Base-by-base conservation (phyloP, 305 asterid genomes). In the Plantago coronopus region DNA sequence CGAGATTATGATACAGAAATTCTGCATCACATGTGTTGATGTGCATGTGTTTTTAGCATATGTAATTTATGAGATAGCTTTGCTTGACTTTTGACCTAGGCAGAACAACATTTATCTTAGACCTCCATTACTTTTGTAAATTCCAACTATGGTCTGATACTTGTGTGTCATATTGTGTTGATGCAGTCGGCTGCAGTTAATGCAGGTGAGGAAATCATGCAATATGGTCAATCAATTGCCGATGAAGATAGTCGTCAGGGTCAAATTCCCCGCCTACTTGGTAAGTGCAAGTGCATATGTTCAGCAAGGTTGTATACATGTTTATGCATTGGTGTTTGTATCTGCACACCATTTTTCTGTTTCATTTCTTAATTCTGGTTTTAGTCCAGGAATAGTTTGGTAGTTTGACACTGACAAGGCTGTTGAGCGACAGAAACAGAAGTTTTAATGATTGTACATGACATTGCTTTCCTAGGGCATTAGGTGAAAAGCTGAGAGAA, bases 191-290 rank as follows among this genome's bases (percentile, higher is more conserved):
- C 88, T 78, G 88, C 98, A 38, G 91, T 78, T 69, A 80, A 82
- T 69, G 70, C 94, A 18, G 90, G 93, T 25, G 88, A 84, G 80
- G 83, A 78, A 74, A 76, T 81, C 56, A 88, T 91, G 96, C 81
- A 74, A 48, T 79, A 84, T 72, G 98, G 98, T 60, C 86, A 82
- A 65, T 78, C 83, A 5, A 81, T 81, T 61, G 95, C 64, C 62
- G 90, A 79, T 43, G 94, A 76, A 65, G 89, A 88, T 66, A 69
- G 55, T 65, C 60, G 69, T 16, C 84, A 59, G 51, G 98, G 96
- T 69, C 89, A 88, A 70, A 82, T 88, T 69, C 94, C 98, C 54
- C 94, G 96, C 44, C 98, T 91, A 77, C 96, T 91, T 59, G 98
- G 98, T 91, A 65, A 76, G 87, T 79, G 65, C 64, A 25, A 25